Percentiles rank a stretch among this genome's conserved stretches.
Conservation (phyloP, 1,284 basidiomycete species). For the Boletus semigastroideus region DNA sequence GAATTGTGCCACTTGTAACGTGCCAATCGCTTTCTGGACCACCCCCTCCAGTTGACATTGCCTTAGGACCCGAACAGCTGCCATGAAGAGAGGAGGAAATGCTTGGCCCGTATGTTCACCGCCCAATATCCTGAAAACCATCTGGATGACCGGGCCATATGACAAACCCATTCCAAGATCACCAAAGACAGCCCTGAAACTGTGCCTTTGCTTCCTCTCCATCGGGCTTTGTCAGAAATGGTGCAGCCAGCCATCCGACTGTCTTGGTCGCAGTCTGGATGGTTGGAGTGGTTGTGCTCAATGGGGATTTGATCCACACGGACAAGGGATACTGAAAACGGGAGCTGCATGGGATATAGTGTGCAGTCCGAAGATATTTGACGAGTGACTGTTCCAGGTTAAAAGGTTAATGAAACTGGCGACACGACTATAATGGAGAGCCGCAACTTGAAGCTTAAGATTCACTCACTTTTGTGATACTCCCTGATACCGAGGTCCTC, state of each 20-base stretch:
- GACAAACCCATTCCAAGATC: slow-evolving; percentile 38
- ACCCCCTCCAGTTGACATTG: neutral
- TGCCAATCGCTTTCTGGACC: neutral
- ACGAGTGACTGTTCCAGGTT: slow-evolving; percentile 44
- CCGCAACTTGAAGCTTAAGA: neutral
- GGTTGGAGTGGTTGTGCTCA: neutral
- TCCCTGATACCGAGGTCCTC: slow-evolving; percentile 45
- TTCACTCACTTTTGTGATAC: slow-evolving; percentile 54
- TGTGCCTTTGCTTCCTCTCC: slow-evolving; percentile 46
- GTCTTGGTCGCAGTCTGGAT: neutral
- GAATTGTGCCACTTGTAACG: slow-evolving; percentile 43
- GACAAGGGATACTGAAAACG: slow-evolving; percentile 22
- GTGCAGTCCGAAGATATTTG: slow-evolving; percentile 58
- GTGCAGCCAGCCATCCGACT: slow-evolving; percentile 30
- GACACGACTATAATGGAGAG: neutral
- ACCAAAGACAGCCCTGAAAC: slow-evolving; percentile 42
- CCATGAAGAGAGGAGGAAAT: neutral
- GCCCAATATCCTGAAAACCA: neutral
- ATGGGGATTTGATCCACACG: neutral
- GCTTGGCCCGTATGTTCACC: neutral
- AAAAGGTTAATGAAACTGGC: slow-evolving; percentile 2
- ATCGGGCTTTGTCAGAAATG: slow-evolving; percentile 32
- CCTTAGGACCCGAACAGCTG: neutral
- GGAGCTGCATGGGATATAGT: slow-evolving; percentile 58
- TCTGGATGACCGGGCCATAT: slow-evolving; percentile 15